Base-by-base conservation (phyloP, 2,329 filamentous ascomycete species). In the Aureobasidium zeae region DNA sequence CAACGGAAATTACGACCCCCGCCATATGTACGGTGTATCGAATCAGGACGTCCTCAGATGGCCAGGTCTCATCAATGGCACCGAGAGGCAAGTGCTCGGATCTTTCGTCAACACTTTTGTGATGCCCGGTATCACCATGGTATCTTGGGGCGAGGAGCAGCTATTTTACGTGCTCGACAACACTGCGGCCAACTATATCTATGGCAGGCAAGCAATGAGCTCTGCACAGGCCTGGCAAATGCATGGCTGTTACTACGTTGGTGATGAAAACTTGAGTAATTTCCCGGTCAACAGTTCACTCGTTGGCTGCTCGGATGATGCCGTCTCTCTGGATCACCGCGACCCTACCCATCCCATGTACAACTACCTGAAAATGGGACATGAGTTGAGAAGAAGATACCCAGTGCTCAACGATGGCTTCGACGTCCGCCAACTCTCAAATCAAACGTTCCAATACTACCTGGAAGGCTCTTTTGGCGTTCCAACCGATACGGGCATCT, bases 1-100 rank as follows among this genome's bases (percentile, higher is more conserved):
- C 53, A 79, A 73, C 2, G 76, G 75, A 22, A 58, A 71, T 42
- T 77, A 78, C 48, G 77, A 81, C 51, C 77, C 77, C 3, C 69
- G 77, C 2, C 77, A 81, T 54, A 71, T 81, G 68, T 80, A 73
- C 53, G 77, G 77, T 36, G 70, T 72, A 2, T 77, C 76, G 5
- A 81, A 81, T 53, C 77, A 81, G 59, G 77, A 81, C 54, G 74
- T 81, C 6, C 76, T 81, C 52, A 68, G 76, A 25, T 81, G 77
- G 77, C 76, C 76, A 7, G 68, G 73, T 8, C 63, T 81, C 17
- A 62, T 65, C 26, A 68, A 75, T 46, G 77, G 77, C 3, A 72
- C 72, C 0, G 65, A 78, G 52, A 67, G 73, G 32, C 71, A 76
- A 55, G 60, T 79, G 5, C 58, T 80, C 4, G 77, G 68, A 4